phyloP scores from a whole-genome alignment of 495 filamentous ascomycete species.

The Sabuloglossum arenarium region DNA sequence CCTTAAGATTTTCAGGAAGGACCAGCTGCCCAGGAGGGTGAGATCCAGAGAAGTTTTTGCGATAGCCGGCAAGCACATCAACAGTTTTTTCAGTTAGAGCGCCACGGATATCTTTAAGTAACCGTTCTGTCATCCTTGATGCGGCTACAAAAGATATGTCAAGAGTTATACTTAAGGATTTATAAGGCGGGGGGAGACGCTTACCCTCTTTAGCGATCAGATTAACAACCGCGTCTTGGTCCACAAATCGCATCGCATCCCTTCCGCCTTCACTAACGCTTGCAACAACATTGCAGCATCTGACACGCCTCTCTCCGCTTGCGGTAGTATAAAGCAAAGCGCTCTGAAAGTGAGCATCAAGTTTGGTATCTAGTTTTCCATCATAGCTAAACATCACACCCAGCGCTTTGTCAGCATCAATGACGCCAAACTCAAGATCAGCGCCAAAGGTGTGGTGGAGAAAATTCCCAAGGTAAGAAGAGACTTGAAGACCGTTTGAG shows the following conservation, averaged over 20 bases:
- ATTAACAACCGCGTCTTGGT: slow-evolving; percentile 79
- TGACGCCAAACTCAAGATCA: slow-evolving; percentile 81
- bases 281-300: slow-evolving; percentile 84
- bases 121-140: slow-evolving; percentile 55
- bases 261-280: slow-evolving; percentile 66
- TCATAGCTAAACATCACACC: slow-evolving; percentile 90
- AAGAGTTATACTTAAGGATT: neutral
- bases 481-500: slow-evolving; percentile 87
- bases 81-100: slow-evolving; percentile 79
- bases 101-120: slow-evolving; percentile 72
- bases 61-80: slow-evolving; percentile 82
- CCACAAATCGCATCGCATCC: slow-evolving; percentile 76
- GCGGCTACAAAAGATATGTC: slow-evolving; percentile 30
- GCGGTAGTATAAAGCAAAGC: slow-evolving; percentile 88
- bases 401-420: slow-evolving; percentile 86
- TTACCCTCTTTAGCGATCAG: slow-evolving; percentile 75
- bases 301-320: slow-evolving; percentile 69
- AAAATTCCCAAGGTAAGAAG: slow-evolving; percentile 88
- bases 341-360: slow-evolving; percentile 95
- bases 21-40: slow-evolving; percentile 88
- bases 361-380: slow-evolving; percentile 85
- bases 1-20: slow-evolving; percentile 87
- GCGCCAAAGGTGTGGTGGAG: slow-evolving; percentile 85
- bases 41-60: slow-evolving; percentile 68
- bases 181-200: slow-evolving; percentile 4